Evolutionary conservation across 2,329 filamentous ascomycete genomes (phyloP), one percentile per base, ranked within the genome.

Genomic region (Pseudonectria buxi): DNA sequence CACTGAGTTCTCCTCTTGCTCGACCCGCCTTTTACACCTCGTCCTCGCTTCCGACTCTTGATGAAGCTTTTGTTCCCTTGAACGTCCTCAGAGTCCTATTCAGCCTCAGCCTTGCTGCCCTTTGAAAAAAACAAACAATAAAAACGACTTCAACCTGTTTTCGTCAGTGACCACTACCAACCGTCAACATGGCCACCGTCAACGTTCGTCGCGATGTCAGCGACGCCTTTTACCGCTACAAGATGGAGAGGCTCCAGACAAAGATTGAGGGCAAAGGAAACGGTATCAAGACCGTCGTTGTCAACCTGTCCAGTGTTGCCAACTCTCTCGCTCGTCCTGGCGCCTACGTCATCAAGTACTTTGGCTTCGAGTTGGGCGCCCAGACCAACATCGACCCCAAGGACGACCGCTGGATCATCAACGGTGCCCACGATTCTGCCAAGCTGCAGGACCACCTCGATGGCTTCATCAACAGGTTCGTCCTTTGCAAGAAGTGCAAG

Each of bases 261-360:
- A 98, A 98, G 77, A 94, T 98, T 56, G 92, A 98, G 72, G 92
- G 92, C 69, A 98, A 98, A 71, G 92, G 92, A 53, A 98, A 98
- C 72, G 92, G 92, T 61, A 98, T 98, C 80, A 98, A 98, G 76
- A 98, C 53, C 55, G 92, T 98, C 58, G 83, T 98, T 54, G 87
- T 94, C 76, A 98, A 98, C 68, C 71, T 98, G 61, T 86, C 81
- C 75, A 94, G 86, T 61, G 88, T 98, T 53, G 89, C 90, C 55
- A 75, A 85, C 58, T 94, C 90, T 45, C 80, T 98, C 53, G 87
- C 86, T 56, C 90, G 92, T 54, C 90, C 90, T 47, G 87, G 89
- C 48, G 75, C 86, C 58, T 94, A 95, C 64, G 78, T 98, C 61
- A 96, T 98, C 81, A 98, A 98, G 74, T 98, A 94, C 74, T 98